Evolutionary conservation across 2,329 filamentous ascomycete species (phyloP).

Genomic region (Graphilbum sp.): DNA sequence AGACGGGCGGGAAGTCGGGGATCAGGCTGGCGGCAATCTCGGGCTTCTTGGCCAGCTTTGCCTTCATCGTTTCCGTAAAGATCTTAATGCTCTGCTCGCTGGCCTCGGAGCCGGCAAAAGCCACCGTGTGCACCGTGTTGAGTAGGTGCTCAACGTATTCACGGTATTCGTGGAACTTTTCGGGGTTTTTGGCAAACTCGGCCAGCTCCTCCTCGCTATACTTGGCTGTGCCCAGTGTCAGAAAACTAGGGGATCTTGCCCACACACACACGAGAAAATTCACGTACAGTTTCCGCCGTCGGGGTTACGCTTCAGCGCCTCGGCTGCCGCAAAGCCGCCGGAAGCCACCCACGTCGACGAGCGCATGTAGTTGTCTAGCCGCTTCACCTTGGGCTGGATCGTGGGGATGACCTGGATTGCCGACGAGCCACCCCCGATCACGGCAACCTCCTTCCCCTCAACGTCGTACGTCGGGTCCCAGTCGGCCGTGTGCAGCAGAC

Average conservation of each 20-base stretch:
- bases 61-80: not conserved
- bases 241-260: too few species aligned
- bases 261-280: conserved; percentile 11
- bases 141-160: conserved; percentile 3
- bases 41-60: conserved; percentile 23
- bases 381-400: conserved; percentile 27
- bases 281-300: not conserved
- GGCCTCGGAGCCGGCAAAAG: conserved; percentile 23
- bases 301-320: conserved; percentile 5
- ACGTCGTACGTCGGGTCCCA: conserved; percentile 41
- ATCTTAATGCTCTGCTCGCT: conserved; percentile 16
- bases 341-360: conserved; percentile 25
- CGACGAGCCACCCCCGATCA: conserved; percentile 39
- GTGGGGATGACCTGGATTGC: conserved; percentile 34
- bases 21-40: conserved; percentile 31
- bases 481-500: conserved; percentile 32
- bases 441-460: conserved; percentile 28
- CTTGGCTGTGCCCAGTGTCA: not conserved
- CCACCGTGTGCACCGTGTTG: conserved; percentile 9
- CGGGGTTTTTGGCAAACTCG: not conserved
- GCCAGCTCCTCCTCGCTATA: not conserved
- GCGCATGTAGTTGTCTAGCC: conserved; percentile 27
- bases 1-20: conserved; percentile 29
- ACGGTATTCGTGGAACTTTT: not conserved
- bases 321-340: conserved; percentile 22